Base-by-base conservation (phyloP, 2,329 filamentous ascomycete genomes). In the Talaromyces albobiverticillius region DNA sequence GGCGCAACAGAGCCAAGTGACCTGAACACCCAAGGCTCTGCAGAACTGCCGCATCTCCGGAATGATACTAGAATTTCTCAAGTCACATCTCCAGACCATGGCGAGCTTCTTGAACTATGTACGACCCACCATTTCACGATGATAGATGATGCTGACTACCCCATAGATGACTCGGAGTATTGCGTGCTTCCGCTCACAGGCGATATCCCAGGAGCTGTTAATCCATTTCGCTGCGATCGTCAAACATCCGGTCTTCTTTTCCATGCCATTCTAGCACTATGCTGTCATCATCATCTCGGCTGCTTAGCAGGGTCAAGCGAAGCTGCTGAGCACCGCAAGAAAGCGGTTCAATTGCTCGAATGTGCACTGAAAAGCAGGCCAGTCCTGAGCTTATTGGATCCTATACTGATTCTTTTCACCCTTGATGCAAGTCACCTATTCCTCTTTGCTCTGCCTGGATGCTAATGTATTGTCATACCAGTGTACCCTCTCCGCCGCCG, bases 401-500 rank as follows among this genome's bases (percentile, higher is more conserved):
- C 67, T 0, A 59, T 67, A 0, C 42, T 69, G 14, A 62, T 72
- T 5, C 49, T 71, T 5, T 65, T 70, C 54, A 70, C 67, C 14
- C 51, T 71, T 7, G 67, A 71, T 38, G 69, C 66, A 58, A 47
- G 65, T 11, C 16, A 22, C 18, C 9, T n/a, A n/a, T n/a, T n/a
- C 18, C n/a, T 11, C 38, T 20, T 10, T 41, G n/a, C 22, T 3
- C 29, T 31, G 29, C 3, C 16, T 41, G 20, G 18, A 10, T 22
- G 10, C 18, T 22, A 20, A 41, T 20, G 16, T 41, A 7, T 22
- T n/a, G n/a, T 22, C 9, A 22, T 10, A 10, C 11, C 53, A 71
- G 68, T 69, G 66, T 25, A 66, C 67, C 3, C 64, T 64, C 1
- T 71, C 69, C 2, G 69, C 67, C 2, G 59, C 63, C n/a, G 68